phyloP scores from a whole-genome alignment of 257 asterid genomes.

The Asclepias syriaca region DNA sequence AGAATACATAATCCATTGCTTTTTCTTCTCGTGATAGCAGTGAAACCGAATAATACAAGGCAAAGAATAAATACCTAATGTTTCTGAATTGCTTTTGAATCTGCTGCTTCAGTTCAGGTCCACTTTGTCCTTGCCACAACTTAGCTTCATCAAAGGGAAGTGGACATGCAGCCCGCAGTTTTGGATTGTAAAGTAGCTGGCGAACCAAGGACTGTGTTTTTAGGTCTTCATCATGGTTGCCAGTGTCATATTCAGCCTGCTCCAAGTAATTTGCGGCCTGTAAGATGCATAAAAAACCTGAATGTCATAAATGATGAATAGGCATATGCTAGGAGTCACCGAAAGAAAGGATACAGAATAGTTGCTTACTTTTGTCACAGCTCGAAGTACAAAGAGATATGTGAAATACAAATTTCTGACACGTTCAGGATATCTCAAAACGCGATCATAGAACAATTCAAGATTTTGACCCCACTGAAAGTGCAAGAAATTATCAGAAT shows the following conservation, averaged over 20 bases:
- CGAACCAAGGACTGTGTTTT: slow-evolving; percentile 75
- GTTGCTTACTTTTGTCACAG: slow-evolving; percentile 76
- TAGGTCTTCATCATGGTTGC: slow-evolving; percentile 68
- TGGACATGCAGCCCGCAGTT: slow-evolving; percentile 81
- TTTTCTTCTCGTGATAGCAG: not conserved
- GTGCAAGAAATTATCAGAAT: slow-evolving; percentile 24
- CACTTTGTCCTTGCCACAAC: slow-evolving; percentile 95
- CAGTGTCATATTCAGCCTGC: slow-evolving; percentile 85
- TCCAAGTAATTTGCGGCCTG: slow-evolving; percentile 87
- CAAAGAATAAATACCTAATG: slow-evolving; percentile 51
- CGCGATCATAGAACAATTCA: slow-evolving; percentile 78
- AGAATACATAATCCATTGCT: not conserved
- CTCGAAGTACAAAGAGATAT: slow-evolving; percentile 91
- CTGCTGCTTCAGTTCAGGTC: slow-evolving; percentile 80
- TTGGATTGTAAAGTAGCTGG: slow-evolving; percentile 71
- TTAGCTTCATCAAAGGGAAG: slow-evolving; percentile 94
- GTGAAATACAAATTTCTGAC: slow-evolving; percentile 88
- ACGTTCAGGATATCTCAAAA: slow-evolving; percentile 79
- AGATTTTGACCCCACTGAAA: slow-evolving; percentile 90
- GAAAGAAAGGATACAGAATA: slow-evolving; percentile 5
- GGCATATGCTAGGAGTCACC: slow-evolving; percentile 5
- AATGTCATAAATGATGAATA: slow-evolving; percentile 2
- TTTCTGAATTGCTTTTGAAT: slow-evolving; percentile 86
- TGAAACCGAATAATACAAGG: not conserved
- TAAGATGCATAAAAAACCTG: slow-evolving; percentile 15